These are phyloP conservation scores for Morella rubra DNA, from an alignment of 306 rosid genomes.

Conservation along the genomic window DNA sequence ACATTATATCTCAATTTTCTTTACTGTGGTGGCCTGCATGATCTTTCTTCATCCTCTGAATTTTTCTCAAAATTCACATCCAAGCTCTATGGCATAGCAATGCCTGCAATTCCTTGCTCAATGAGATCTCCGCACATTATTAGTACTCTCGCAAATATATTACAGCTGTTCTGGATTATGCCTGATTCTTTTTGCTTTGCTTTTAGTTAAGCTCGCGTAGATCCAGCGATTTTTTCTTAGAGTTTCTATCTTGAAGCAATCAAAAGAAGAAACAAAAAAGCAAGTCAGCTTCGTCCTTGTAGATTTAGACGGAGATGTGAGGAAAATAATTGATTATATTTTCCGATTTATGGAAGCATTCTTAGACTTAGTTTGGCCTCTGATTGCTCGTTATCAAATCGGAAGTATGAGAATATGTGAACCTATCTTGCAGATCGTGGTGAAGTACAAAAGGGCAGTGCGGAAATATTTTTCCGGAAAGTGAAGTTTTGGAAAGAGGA, in stretches of 20 bases:
- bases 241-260: background rate
- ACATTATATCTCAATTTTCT: background rate
- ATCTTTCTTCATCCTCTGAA: background rate
- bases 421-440: constrained; percentile 57
- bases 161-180: background rate
- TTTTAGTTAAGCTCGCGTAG: constrained; percentile 8
- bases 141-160: background rate
- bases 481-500: constrained; percentile 88
- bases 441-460: constrained; percentile 65
- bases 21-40: background rate
- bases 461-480: constrained; percentile 82
- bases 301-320: background rate
- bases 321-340: background rate
- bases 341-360: background rate
- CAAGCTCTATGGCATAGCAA: background rate
- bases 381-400: background rate
- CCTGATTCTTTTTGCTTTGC: background rate
- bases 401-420: too few species aligned
- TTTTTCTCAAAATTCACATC: background rate
- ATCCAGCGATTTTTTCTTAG: constrained; percentile 3
- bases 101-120: background rate
- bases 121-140: background rate
- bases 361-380: background rate
- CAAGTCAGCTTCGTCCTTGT: background rate
- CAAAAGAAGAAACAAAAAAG: too few species aligned